phyloP scores from a whole-genome alignment of 129 eudicot species.

The Artemisia annua region DNA sequence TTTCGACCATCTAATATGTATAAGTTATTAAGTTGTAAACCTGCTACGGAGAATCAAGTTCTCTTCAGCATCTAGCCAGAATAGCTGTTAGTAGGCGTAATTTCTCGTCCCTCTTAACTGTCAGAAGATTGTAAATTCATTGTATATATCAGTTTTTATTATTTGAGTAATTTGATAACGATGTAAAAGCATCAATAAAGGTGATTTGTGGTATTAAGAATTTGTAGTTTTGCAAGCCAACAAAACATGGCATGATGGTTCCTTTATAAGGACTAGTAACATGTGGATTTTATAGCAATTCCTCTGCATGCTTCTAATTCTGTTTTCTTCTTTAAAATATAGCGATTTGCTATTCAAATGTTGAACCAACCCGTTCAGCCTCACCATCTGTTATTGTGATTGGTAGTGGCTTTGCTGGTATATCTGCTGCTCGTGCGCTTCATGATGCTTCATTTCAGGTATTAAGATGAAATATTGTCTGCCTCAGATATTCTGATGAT shows the following conservation, averaged over 20 bases:
- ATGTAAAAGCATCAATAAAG: background rate
- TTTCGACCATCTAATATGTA: background rate
- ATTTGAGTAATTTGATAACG: background rate
- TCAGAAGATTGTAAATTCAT: slow-evolving; percentile 11
- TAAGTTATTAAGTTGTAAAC: background rate
- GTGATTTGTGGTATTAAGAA: background rate
- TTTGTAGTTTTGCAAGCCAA: slow-evolving; percentile 2
- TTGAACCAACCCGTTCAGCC: slow-evolving; percentile 45
- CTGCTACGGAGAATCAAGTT: background rate
- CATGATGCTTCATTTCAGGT: slow-evolving; percentile 98
- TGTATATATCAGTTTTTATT: background rate
- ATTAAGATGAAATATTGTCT: background rate
- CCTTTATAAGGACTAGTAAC: background rate
- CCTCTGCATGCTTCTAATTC: slow-evolving; percentile 19
- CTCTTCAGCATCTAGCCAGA: slow-evolving; percentile 2
- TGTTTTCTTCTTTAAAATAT: background rate
- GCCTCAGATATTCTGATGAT: slow-evolving; percentile 9
- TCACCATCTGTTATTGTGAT: slow-evolving; percentile 92
- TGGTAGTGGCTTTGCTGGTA: slow-evolving; percentile 91
- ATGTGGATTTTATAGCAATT: slow-evolving; percentile 10
- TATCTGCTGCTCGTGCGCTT: slow-evolving; percentile 95
- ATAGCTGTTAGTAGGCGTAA: slow-evolving; percentile 12
- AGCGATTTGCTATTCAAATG: slow-evolving; percentile 62
- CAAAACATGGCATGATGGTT: slow-evolving; percentile 16
- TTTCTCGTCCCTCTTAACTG: slow-evolving; percentile 5